A percentile compares a stretch with the other conserved stretches of the same genome.
Evolutionary conservation across 2,329 filamentous ascomycete genomes (phyloP).

Genomic region (Akanthomyces uredinophilus): DNA sequence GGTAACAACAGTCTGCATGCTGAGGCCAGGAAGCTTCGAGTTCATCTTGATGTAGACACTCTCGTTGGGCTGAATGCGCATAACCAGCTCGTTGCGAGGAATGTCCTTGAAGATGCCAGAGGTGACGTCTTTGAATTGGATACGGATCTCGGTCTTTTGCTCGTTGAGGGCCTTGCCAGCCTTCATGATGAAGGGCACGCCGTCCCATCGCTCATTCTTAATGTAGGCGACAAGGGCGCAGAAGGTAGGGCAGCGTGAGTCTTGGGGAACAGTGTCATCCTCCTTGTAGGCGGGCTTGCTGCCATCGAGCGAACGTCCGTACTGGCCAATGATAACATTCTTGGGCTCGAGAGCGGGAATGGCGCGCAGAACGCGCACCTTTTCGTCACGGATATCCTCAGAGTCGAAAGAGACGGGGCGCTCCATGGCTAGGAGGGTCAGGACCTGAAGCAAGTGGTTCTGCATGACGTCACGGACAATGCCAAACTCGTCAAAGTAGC

Average conservation of each 20-base stretch:
- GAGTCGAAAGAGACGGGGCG: slow-evolving; percentile 96
- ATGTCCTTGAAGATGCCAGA: slow-evolving; percentile 99
- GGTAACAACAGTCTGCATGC: slow-evolving; percentile 98
- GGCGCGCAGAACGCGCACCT: slow-evolving; percentile 88
- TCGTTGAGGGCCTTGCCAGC: slow-evolving; percentile 98
- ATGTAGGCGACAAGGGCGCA: slow-evolving; percentile 96
- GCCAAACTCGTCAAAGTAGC: slow-evolving; percentile 99
- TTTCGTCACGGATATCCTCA: slow-evolving; percentile 97
- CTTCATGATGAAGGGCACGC: slow-evolving; percentile 98
- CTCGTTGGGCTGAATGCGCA: slow-evolving; percentile 98
- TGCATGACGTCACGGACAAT: slow-evolving; percentile 99
- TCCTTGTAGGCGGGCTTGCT: slow-evolving; percentile 98
- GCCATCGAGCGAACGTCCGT: slow-evolving; percentile 91
- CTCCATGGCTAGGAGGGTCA: slow-evolving; percentile 97
- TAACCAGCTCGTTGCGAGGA: slow-evolving; percentile 96
- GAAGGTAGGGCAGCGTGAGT: slow-evolving; percentile 96
- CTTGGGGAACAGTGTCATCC: slow-evolving; percentile 95
- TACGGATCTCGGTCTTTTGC: slow-evolving; percentile 98
- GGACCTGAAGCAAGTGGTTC: slow-evolving; percentile 94
- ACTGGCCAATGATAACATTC: slow-evolving; percentile 99
- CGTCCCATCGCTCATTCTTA: slow-evolving; percentile 99
- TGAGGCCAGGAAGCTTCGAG: slow-evolving; percentile 95
- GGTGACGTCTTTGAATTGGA: slow-evolving; percentile 99
- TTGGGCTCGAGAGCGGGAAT: slow-evolving; percentile 96
- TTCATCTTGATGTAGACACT: slow-evolving; percentile 99